phyloP scores from a whole-genome alignment of 768 basidiomycete genomes.

The Botryobasidium botryosum region DNA sequence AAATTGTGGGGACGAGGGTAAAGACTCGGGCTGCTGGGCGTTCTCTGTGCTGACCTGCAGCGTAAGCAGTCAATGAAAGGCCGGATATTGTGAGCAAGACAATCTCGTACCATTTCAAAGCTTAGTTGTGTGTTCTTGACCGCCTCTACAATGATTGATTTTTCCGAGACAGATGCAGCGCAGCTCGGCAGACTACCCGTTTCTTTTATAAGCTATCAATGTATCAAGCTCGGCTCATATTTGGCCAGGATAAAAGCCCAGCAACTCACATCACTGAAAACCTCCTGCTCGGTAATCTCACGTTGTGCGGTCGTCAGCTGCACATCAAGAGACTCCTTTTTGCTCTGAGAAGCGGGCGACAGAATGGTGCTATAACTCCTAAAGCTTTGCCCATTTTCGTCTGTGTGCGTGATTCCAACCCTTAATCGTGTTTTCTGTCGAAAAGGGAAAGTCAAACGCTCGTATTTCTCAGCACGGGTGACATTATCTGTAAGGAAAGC shows the following conservation, averaged over 20 bases:
- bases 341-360: slow-evolving; percentile 14
- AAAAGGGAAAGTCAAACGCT: slow-evolving; percentile 40
- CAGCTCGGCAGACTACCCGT: slow-evolving; percentile 62
- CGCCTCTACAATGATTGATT: slow-evolving; percentile 59
- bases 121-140: slow-evolving; percentile 49
- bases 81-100: not conserved
- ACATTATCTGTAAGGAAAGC: slow-evolving; percentile 43
- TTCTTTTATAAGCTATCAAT: slow-evolving; percentile 41
- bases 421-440: slow-evolving; percentile 47
- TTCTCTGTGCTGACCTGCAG: not conserved
- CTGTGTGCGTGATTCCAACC: slow-evolving; percentile 32
- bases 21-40: not conserved
- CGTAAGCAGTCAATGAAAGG: not conserved
- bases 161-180: slow-evolving; percentile 61
- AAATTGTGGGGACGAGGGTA: not conserved
- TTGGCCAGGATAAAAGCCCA: not conserved
- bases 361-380: slow-evolving; percentile 25
- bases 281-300: slow-evolving; percentile 66
- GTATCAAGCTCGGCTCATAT: not conserved
- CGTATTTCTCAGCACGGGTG: slow-evolving; percentile 15
- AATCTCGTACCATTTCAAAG: slow-evolving; percentile 48
- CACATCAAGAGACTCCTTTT: slow-evolving; percentile 25
- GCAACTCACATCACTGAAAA: slow-evolving; percentile 33
- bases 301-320: slow-evolving; percentile 42
- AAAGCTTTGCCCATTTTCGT: slow-evolving; percentile 20